These are phyloP conservation scores for Domatiomyces globalis DNA, from an alignment of 2,329 filamentous ascomycete species.

Conservation along the genomic window DNA sequence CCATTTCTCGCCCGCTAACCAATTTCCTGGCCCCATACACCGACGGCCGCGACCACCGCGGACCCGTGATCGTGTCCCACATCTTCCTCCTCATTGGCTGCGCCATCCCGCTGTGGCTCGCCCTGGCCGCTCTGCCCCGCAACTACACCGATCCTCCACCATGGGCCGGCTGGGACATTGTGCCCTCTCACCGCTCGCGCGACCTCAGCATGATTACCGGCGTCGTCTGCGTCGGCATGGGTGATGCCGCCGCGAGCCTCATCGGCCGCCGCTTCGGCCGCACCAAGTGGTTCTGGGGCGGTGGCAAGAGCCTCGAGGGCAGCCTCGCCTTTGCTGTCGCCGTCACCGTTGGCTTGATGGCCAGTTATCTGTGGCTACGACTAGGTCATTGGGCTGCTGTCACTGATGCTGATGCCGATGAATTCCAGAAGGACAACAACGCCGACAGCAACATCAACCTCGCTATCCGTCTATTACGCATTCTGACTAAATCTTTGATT, in stretches of 20 bases:
- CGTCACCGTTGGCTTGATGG: conserved; percentile 59
- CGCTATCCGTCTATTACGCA: conserved; percentile 8
- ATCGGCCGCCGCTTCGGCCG: conserved; percentile 76
- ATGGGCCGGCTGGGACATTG: conserved; percentile 60
- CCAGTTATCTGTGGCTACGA: conserved; percentile 58
- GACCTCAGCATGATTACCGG: conserved; percentile 86
- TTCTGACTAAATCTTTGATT: conserved; percentile 46
- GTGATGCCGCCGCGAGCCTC: conserved; percentile 82
- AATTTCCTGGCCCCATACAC: conserved; percentile 85
- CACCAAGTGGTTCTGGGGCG: conserved; percentile 90
- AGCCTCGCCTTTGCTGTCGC: conserved; percentile 64
- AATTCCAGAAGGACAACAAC: too few relatives aligned
- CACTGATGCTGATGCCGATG: conserved; percentile 18
- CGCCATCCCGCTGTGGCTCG: conserved; percentile 85
- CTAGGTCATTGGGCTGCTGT: conserved; percentile 53
- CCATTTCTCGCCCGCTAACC: conserved; percentile 72
- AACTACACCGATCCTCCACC: conserved; percentile 33
- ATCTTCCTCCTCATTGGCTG: conserved; percentile 93
- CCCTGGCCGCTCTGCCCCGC: conserved; percentile 55
- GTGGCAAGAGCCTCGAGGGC: conserved; percentile 89
- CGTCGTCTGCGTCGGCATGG: conserved; percentile 86
- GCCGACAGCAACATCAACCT: neutral
- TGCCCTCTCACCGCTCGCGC: conserved; percentile 30
- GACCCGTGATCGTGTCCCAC: conserved; percentile 88
- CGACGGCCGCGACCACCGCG: conserved; percentile 80